phyloP scores from a whole-genome alignment of 2,329 filamentous ascomycete genomes.

The Neurospora sp. region DNA sequence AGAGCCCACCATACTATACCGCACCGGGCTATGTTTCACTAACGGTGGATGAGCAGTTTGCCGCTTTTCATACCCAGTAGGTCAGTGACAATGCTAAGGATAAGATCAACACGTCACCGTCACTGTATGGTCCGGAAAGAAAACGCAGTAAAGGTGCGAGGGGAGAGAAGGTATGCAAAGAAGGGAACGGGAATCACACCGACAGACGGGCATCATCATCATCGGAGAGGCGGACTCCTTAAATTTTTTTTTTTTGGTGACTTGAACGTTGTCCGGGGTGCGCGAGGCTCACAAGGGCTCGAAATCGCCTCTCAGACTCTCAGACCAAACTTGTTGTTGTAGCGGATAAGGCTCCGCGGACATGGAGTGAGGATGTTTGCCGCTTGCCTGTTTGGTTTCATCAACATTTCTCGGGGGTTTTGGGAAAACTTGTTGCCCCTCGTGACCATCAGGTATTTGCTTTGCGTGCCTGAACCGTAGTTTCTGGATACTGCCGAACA shows the following conservation, averaged over 20 bases:
- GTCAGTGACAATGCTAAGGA: neutral
- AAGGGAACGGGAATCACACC: neutral
- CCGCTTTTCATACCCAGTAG: neutral
- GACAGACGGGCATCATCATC: neutral
- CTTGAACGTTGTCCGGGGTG: neutral
- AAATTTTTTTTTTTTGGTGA: neutral
- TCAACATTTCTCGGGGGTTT: neutral
- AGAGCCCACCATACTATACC: neutral
- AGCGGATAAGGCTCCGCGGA: neutral
- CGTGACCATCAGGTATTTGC: neutral
- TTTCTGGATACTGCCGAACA: neutral
- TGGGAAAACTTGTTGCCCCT: neutral
- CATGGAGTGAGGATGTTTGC: neutral
- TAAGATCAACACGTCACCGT: neutral
- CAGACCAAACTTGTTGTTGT: neutral
- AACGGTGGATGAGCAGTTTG: neutral
- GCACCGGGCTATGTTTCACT: neutral
- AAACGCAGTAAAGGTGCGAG: neutral
- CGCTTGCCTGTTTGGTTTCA: neutral
- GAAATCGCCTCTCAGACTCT: neutral
- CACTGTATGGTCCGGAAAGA: neutral
- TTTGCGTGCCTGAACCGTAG: neutral
- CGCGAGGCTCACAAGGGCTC: neutral
- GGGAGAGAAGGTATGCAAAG: neutral
- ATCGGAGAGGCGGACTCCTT: neutral